Evolutionary conservation across 257 asterid genomes (phyloP), one percentile per base, ranked within the genome.

Genomic region (Verbena officinalis): DNA sequence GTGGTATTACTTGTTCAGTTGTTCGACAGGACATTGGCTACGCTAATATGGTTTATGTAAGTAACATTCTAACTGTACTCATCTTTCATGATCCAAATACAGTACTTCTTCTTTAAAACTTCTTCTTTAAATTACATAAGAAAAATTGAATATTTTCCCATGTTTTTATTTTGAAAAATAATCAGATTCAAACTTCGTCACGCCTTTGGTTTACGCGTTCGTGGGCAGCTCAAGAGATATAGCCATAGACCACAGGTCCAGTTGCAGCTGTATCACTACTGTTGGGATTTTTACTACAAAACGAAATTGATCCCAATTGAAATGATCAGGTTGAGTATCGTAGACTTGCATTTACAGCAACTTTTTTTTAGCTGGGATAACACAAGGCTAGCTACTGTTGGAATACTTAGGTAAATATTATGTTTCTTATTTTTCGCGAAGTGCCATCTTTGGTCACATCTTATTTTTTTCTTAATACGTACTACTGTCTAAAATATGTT

Each of bases 151-250:
- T n/a, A n/a, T n/a, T n/a, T n/a, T n/a, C n/a, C n/a, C 24, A 15
- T 62, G 58, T 51, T 22, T 50, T 42, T 1, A 33, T 12, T 69
- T n/a, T n/a, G n/a, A 15, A 39, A 23, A 30, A 36, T 11, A 38
- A n/a, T 70, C 76, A 90, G 98, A 92, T 69, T 83, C 96, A 8
- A 92, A 97, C 81, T 84, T 89, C n/a, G 91, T 92, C 62, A 96
- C 98, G 0, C 98, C 97, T 46, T 73, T 92, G 81, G 36, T 89
- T 36, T 92, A 92, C 38, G 88, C 98, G 13, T 66, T 87, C 62
- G 87, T 92, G 98, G 98, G 98, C 9, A 92, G 98, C 81, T 92
- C 98, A 0, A 78, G 91, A 53, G 95, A 91, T 71, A 86, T 91
- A 55, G 98, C 95, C 30, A 88, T 91, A 16, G n/a, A n/a, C n/a